phyloP scores from a whole-genome alignment of 352 stramenopile species.

The Elongisporangium prolatum region DNA sequence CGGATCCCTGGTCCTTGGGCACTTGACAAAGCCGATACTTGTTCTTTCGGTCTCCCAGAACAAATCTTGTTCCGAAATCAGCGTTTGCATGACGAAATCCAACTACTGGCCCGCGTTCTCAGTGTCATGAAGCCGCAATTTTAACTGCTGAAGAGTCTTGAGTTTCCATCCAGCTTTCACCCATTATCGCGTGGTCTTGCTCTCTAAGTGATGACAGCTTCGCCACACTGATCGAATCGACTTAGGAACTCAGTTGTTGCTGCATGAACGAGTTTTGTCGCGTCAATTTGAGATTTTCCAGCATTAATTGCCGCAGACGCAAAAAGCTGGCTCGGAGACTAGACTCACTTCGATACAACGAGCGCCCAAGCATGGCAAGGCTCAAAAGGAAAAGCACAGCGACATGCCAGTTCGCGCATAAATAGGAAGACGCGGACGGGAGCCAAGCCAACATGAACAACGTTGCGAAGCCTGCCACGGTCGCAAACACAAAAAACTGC shows the following conservation, averaged over 20 bases:
- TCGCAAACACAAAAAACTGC: constrained; percentile 46
- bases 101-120: constrained; percentile 35
- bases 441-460: constrained; percentile 30
- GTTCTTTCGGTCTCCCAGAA: constrained; percentile 26
- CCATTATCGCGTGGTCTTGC: constrained; percentile 16
- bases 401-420: constrained; percentile 46
- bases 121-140: constrained; percentile 32
- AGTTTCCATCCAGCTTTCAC: constrained; percentile 73
- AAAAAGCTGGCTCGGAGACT: constrained; percentile 46
- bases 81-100: constrained; percentile 65
- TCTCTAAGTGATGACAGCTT: neutral
- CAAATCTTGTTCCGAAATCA: constrained; percentile 60
- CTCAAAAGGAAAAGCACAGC: constrained; percentile 33
- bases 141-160: constrained; percentile 43
- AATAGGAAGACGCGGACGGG: constrained; percentile 10
- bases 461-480: constrained; percentile 17
- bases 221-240: constrained; percentile 44
- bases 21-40: constrained; percentile 13
- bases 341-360: constrained; percentile 37
- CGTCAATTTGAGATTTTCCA: constrained; percentile 58
- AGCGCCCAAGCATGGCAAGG: constrained; percentile 29
- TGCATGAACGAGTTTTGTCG: constrained; percentile 66
- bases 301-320: constrained; percentile 42
- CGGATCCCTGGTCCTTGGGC: constrained; percentile 18
- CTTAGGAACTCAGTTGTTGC: constrained; percentile 54